Evolutionary conservation across 495 filamentous ascomycete genomes (phyloP).

Genomic region (Poronia punctata): DNA sequence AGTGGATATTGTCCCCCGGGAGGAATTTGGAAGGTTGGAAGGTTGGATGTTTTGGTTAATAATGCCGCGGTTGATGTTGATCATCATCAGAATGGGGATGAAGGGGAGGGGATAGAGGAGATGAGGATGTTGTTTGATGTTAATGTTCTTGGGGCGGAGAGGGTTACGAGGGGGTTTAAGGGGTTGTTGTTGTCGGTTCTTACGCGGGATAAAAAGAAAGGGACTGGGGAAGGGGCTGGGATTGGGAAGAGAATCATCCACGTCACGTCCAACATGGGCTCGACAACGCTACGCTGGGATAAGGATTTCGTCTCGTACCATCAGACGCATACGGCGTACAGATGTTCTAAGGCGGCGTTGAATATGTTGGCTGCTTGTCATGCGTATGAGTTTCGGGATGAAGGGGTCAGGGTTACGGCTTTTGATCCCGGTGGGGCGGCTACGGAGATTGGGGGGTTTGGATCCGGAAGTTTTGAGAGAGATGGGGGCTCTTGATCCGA

Average conservation of each 20-base stretch:
- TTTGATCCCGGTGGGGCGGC: slow-evolving; percentile 1
- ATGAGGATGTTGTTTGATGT: slow-evolving; percentile 2
- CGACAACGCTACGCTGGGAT: neutral
- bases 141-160: slow-evolving; percentile 2
- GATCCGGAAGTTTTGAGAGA: neutral
- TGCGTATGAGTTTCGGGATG: slow-evolving; percentile 1
- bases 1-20: slow-evolving; percentile 4
- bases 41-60: slow-evolving; percentile 5
- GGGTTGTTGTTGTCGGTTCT: neutral
- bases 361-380: slow-evolving; percentile 5
- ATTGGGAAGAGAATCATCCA: slow-evolving; percentile 1
- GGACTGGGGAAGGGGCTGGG: neutral
- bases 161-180: slow-evolving; percentile 5
- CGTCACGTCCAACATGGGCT: slow-evolving; percentile 4
- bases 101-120: neutral
- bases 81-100: neutral
- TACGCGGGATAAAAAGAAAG: no score
- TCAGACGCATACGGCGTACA: neutral
- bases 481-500: neutral
- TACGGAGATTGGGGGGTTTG: neutral
- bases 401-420: slow-evolving; percentile 2
- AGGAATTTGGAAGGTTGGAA: neutral
- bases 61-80: slow-evolving; percentile 5
- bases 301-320: neutral
- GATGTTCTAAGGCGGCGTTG: slow-evolving; percentile 6